These are phyloP conservation scores for Thelonectria discophora DNA, from an alignment of 2,329 filamentous ascomycete genomes.

Conservation along the genomic window DNA sequence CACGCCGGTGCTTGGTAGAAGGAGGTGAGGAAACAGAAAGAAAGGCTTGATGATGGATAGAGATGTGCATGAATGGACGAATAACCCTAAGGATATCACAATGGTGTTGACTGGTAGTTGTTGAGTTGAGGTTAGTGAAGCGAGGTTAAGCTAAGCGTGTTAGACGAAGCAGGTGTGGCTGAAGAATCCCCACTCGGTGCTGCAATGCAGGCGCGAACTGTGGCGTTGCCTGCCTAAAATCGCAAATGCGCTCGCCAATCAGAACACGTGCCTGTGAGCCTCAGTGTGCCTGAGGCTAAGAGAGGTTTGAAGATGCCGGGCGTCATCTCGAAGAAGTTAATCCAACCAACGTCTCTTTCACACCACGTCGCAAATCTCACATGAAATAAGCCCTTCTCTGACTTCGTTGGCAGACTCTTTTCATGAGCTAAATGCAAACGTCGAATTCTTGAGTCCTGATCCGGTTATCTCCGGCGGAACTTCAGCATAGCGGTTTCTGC, in stretches of 20 bases:
- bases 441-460: background rate
- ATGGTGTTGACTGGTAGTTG: background rate
- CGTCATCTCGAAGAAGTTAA: constrained; percentile 18
- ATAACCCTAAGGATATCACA: background rate
- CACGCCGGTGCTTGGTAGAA: background rate
- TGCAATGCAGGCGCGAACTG: constrained; percentile 3
- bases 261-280: constrained; percentile 26
- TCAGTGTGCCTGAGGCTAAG: constrained; percentile 8
- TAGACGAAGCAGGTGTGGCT: constrained; percentile 28
- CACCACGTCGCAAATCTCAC: background rate
- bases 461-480: background rate
- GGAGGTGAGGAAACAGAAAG: background rate
- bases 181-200: constrained; percentile 26
- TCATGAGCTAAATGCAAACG: background rate
- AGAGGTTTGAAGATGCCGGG: background rate
- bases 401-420: background rate
- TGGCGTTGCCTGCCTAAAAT: constrained; percentile 21
- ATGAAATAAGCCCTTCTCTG: background rate
- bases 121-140: constrained; percentile 34
- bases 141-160: constrained; percentile 26
- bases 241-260: constrained; percentile 22
- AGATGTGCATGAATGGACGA: background rate
- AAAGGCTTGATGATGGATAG: background rate
- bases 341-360: constrained; percentile 6
- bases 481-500: background rate